phyloP scores from a whole-genome alignment of 2,329 filamentous ascomycete genomes.

The Domatiomyces catenatus region DNA sequence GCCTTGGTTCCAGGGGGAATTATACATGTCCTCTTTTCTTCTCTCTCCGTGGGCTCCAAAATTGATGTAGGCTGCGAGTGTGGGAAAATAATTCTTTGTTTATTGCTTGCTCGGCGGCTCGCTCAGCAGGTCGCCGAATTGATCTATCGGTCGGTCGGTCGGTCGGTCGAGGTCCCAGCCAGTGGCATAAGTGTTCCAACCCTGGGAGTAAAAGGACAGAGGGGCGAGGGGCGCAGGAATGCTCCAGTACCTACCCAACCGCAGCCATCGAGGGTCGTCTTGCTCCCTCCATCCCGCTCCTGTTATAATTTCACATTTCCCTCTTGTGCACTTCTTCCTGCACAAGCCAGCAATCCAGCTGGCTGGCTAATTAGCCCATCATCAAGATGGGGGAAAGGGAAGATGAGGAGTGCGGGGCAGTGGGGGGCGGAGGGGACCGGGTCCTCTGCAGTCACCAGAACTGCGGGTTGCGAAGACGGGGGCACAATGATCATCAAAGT shows the following conservation, averaged over 20 bases:
- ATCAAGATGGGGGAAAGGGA: constrained; percentile 4
- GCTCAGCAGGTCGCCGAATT: background rate
- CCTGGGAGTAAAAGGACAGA: background rate
- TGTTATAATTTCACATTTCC: background rate
- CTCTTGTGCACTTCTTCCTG: too few species aligned
- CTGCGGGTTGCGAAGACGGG: background rate
- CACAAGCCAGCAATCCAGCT: constrained; percentile 5
- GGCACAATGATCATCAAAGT: background rate
- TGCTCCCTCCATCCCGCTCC: background rate
- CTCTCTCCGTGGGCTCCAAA: too few species aligned
- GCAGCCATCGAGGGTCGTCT: background rate
- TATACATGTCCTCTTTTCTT: too few species aligned
- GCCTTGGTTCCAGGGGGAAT: too few species aligned
- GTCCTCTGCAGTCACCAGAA: background rate
- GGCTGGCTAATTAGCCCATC: background rate
- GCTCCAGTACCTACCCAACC: background rate
- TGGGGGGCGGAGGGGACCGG: too few species aligned
- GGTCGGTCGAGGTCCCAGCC: background rate
- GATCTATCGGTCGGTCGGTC: background rate
- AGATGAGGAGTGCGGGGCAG: background rate
- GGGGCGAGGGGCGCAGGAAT: background rate
- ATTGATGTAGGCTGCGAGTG: too few species aligned
- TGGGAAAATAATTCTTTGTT: background rate
- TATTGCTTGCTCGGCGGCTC: background rate
- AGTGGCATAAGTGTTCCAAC: background rate